These are phyloP conservation scores for Zymoseptoria brevis DNA, from an alignment of 2,329 filamentous ascomycete species.

Conservation along the genomic window DNA sequence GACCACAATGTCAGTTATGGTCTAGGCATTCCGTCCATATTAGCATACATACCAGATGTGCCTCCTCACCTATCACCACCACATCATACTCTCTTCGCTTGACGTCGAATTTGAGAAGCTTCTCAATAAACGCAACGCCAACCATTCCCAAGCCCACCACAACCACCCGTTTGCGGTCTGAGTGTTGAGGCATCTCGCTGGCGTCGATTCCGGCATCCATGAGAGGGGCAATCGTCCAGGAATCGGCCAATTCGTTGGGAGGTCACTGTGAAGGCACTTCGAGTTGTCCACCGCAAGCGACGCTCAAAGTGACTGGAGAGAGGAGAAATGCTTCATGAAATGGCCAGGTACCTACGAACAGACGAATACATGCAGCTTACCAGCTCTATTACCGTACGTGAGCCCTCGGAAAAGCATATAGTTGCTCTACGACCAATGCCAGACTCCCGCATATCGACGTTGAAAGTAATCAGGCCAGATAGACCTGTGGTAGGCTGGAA, in stretches of 20 bases:
- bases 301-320: neutral
- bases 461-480: neutral
- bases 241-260: neutral
- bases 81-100: conserved; percentile 69
- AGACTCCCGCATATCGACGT: neutral
- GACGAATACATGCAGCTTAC: neutral
- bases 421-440: neutral
- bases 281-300: neutral
- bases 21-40: neutral
- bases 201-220: conserved; percentile 14
- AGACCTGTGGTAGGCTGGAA: neutral
- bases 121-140: conserved; percentile 55
- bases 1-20: neutral
- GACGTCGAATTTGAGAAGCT: conserved; percentile 75
- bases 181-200: conserved; percentile 28
- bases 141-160: conserved; percentile 91
- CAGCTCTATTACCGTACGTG: neutral
- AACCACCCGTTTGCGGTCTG: conserved; percentile 59
- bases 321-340: neutral
- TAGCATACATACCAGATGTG: conserved; percentile 49
- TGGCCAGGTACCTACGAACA: neutral
- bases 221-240: neutral
- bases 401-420: neutral
- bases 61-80: conserved; percentile 78
- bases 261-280: neutral